Conservation (phyloP, 331 rosid genomes). For the Pyrus hybrid region DNA sequence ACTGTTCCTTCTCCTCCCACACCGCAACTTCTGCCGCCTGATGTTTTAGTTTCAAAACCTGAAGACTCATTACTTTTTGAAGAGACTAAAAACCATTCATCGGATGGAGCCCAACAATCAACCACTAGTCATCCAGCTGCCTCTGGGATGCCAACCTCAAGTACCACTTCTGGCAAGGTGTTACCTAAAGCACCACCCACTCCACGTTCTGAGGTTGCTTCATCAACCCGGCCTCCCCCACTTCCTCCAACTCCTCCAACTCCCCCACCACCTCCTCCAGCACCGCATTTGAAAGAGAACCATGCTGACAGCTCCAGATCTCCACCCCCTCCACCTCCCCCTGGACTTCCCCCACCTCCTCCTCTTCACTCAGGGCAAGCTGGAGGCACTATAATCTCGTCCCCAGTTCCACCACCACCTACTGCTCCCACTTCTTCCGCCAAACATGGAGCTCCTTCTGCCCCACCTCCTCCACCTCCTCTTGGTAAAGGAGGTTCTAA, state of each 20-base stretch:
- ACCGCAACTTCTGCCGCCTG: constrained; percentile 14
- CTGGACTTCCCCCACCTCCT: constrained; percentile 21
- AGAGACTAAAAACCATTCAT: constrained; percentile 21
- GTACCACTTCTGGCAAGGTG: constrained; percentile 12
- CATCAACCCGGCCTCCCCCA: constrained; percentile 19
- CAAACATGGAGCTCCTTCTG: constrained; percentile 19
- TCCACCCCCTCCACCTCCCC: constrained; percentile 30
- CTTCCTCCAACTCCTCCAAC: constrained; percentile 39
- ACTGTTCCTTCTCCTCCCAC: constrained; percentile 32
- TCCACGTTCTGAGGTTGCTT: background rate
- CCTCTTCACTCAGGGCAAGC: constrained; percentile 27
- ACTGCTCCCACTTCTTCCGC: constrained; percentile 15
- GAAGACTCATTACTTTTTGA: constrained; percentile 13
- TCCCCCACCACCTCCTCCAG: constrained; percentile 32
- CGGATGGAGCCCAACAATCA: constrained; percentile 31
- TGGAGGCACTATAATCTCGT: constrained; percentile 18
- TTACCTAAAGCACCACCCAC: constrained; percentile 20
- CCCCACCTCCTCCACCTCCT: constrained; percentile 66
- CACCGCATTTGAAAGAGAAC: constrained; percentile 46
- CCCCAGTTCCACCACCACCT: constrained; percentile 41
- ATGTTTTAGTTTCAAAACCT: constrained; percentile 16
- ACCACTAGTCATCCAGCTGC: constrained; percentile 11
- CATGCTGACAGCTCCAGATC: constrained; percentile 24
- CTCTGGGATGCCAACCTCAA: constrained; percentile 24
- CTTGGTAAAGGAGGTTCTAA: constrained; percentile 35